Conservation (phyloP, 2,329 filamentous ascomycete species). For the Paraconiothyrium brasiliense region DNA sequence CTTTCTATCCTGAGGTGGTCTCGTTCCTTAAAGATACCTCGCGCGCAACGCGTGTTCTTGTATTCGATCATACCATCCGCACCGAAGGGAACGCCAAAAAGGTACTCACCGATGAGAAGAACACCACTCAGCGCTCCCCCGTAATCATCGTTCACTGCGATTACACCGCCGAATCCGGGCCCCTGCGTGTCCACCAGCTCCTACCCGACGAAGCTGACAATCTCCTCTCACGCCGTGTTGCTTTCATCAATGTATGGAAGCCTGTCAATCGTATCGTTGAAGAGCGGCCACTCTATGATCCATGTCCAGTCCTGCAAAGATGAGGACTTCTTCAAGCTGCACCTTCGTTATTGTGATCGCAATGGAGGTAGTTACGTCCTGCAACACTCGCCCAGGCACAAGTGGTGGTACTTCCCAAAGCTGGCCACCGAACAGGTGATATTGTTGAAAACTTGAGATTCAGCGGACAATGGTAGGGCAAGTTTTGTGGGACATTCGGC, state of each 20-base stretch:
- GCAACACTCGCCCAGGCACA: constrained; percentile 43
- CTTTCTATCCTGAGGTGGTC: constrained; percentile 60
- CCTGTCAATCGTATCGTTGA: constrained; percentile 53
- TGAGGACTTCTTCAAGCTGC: constrained; percentile 54
- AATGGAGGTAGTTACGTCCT: constrained; percentile 55
- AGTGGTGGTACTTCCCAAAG: constrained; percentile 54
- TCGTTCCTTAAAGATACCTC: constrained; percentile 57
- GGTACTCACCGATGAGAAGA: constrained; percentile 46
- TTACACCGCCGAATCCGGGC: constrained; percentile 57
- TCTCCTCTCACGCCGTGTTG: constrained; percentile 56
- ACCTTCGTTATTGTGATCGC: constrained; percentile 51
- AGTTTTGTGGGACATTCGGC: constrained; percentile 52
- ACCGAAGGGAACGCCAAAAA: constrained; percentile 46
- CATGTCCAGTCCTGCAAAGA: constrained; percentile 48
- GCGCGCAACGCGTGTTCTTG: constrained; percentile 56
- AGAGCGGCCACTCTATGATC: constrained; percentile 54
- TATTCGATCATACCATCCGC: constrained; percentile 63
- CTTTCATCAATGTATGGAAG: constrained; percentile 64
- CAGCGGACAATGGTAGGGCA: constrained; percentile 41
- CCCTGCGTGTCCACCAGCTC: constrained; percentile 55
- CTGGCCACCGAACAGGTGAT: constrained; percentile 51
- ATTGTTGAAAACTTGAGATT: constrained; percentile 53
- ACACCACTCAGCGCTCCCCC: constrained; percentile 53
- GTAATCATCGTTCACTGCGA: constrained; percentile 63
- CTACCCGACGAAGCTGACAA: constrained; percentile 55